Percentiles rank a stretch among this genome's conserved stretches.
phyloP scores from a whole-genome alignment of 305 asterid species.

The Fraxinus sp. region DNA sequence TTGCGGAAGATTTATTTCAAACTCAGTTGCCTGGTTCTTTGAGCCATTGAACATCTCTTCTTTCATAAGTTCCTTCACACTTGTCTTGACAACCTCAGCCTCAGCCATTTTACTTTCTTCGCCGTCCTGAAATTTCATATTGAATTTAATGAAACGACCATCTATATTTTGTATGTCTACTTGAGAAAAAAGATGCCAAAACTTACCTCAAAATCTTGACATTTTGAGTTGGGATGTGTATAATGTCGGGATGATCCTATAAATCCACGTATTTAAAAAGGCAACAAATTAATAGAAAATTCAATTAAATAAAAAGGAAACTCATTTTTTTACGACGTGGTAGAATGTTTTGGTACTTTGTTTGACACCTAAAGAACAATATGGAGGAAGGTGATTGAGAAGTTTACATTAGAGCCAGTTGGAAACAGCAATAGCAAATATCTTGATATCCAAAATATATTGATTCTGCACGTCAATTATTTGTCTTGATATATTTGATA shows the following conservation, averaged over 20 bases:
- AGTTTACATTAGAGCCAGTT: background rate
- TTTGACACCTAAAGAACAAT: conserved; percentile 38
- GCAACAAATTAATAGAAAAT: background rate
- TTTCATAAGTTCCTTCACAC: conserved; percentile 89
- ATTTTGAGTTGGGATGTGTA: conserved; percentile 27
- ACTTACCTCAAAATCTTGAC: conserved; percentile 47
- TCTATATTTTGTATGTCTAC: background rate
- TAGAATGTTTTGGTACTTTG: conserved; percentile 25
- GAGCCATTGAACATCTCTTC: conserved; percentile 61
- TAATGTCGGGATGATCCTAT: conserved; percentile 1
- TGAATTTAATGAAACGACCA: background rate
- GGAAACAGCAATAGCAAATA: background rate
- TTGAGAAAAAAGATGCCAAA: conserved; percentile 6
- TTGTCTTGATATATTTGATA: background rate
- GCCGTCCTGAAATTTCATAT: conserved; percentile 46
- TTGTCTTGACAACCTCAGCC: conserved; percentile 45
- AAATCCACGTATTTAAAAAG: background rate
- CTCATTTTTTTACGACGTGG: background rate
- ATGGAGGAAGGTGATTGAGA: background rate
- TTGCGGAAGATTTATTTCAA: conserved; percentile 36
- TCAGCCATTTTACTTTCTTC: conserved; percentile 38
- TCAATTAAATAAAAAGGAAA: background rate
- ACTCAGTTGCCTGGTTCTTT: conserved; percentile 32
- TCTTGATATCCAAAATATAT: background rate
- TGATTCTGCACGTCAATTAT: background rate